Evolutionary conservation across 2,329 filamentous ascomycete genomes (phyloP), one percentile per base, ranked within the genome.

Genomic region (Talaromyces islandicus): DNA sequence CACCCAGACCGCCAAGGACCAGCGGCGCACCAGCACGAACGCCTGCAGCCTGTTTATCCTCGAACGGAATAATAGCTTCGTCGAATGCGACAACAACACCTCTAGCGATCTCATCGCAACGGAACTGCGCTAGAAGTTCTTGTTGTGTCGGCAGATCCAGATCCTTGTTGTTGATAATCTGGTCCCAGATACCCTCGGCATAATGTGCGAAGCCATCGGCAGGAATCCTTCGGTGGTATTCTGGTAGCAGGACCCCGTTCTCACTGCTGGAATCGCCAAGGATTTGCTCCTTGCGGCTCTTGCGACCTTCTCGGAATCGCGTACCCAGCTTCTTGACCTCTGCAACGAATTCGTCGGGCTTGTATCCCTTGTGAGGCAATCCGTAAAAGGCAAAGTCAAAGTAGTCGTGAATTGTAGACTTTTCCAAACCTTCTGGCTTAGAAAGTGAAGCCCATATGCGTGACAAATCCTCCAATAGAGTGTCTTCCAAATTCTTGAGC

Each of bases 121-220:
- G 87, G 79, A 97, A 99, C 74, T 99, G 94, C 11, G 94, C 94
- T 57, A 99, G 83, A 52, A 99, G 83, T 74, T 99, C 94, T 77
- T 99, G 94, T 73, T 99, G 94, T 0, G 94, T 97, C 3, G 94
- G 94, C 61, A 99, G 77, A 75, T 99, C 94, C 58, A 99, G 82
- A 70, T 99, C 94, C 77, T 99, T 99, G 82, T 99, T 99, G 80
- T 93, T 90, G 68, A 96, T 92, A 71, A 99, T 99, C 77, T 97
- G 93, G 69, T 97, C 92, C 94, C 94, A 99, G 51, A 99, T 86
- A 46, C 92, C 91, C 72, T 94, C 87, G 0, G 94, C 92, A 69
- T 99, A 99, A 62, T 92, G 83, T 0, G 93, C 90, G 71, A 97
- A 94, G n/a, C 94, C 94, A 74, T 99, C 94, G 10, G 94, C 94